Evolutionary conservation across 116 monocot species (phyloP), one percentile per base, ranked within the genome.

Genomic region (Posidonia oceanica): DNA sequence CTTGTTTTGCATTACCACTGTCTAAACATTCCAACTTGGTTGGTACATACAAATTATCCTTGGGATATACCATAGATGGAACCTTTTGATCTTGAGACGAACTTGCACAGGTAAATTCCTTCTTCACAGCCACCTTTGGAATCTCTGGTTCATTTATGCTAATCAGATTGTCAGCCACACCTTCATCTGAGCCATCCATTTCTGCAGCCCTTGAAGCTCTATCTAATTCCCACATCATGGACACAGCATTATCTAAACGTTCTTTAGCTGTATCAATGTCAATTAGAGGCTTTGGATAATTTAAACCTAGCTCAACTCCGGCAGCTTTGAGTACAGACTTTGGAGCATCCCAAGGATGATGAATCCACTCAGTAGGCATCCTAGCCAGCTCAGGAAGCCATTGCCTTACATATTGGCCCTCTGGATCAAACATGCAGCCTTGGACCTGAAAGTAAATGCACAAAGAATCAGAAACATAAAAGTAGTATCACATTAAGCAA

Each of bases 321-420:
- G 94, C 82, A 65, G 85, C 82, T 66, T 62, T 61, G 18, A 89
- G 85, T 4, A 87, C 79, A 52, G 79, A 81, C 21, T 39, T 78
- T 17, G 94, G 89, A 41, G 89, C 89, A 85, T 87, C 80, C 94
- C 90, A 87, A 60, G 94, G 94, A 83, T 85, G 83, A 71, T 94
- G 94, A 57, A 94, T 85, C 94, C 94, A 94, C 68, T 89, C 72
- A 3, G 87, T 83, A 4, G 94, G 94, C 83, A 94, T 72, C 53
- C 94, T 76, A 59, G 90, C 87, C 40, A 94, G 87, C 81, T 90
- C 94, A 37, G 94, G 90, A 74, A 94, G 75, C 94, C 94, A 94
- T 67, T 65, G 83, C 79, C 94, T 87, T 4, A 90, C 83, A 68
- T 90, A 90, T 56, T 82, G 81, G 36, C 94, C 94, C 18, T 85